A percentile compares a stretch with the other conserved stretches of the same genome.
Evolutionary conservation across 2,329 filamentous ascomycete species (phyloP).

Genomic region (Whalleya microplaca): DNA sequence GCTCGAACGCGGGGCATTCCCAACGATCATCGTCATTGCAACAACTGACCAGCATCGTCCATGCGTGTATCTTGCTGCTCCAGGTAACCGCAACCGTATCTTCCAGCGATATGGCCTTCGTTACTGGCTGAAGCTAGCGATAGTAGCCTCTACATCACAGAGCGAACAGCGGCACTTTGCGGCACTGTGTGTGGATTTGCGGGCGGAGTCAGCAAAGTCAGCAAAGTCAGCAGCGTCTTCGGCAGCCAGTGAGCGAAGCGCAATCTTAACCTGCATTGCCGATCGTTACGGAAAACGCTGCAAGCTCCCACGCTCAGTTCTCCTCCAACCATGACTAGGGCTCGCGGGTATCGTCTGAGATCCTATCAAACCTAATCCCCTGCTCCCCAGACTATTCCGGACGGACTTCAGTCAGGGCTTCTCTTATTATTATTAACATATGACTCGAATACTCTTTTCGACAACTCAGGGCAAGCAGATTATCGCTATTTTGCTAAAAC

Average conservation of each 20-base stretch:
- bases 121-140: constrained; percentile 21
- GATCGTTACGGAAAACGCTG: constrained; percentile 20
- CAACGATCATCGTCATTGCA: constrained; percentile 13
- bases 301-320: constrained; percentile 13
- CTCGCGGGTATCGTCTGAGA: not conserved
- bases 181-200: constrained; percentile 22
- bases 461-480: not conserved
- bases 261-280: constrained; percentile 26
- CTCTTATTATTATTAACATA: too few species aligned
- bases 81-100: constrained; percentile 1
- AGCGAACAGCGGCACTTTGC: constrained; percentile 7
- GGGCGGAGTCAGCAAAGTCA: constrained; percentile 32
- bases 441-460: not conserved
- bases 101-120: constrained; percentile 10
- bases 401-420: too few species aligned
- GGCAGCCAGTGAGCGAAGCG: constrained; percentile 24
- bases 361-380: not conserved
- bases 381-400: not conserved
- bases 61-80: not conserved
- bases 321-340: constrained; percentile 16
- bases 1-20: not conserved
- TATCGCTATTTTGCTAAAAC: constrained; percentile 16
- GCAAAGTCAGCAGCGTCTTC: constrained; percentile 24
- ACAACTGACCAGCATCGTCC: not conserved
- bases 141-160: constrained; percentile 16